These are phyloP conservation scores for Lipomyces yamanashiensis DNA, from an alignment of 805 yeast genomes.

Conservation along the genomic window DNA sequence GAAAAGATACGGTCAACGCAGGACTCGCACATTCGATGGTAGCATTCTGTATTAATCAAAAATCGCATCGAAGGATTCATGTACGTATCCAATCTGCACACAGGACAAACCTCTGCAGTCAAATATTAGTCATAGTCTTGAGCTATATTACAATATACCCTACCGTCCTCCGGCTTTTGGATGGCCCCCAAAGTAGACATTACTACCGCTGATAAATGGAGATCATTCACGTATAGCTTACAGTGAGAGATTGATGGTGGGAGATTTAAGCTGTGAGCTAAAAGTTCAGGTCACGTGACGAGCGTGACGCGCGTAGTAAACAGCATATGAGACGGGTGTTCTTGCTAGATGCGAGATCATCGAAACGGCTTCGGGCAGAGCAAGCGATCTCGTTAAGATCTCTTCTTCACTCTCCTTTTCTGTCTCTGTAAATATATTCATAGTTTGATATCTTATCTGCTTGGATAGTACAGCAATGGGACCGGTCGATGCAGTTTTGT, in stretches of 20 bases:
- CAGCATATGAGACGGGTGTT: too few species aligned
- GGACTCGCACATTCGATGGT: conserved; percentile 93
- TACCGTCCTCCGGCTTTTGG: conserved; percentile 20
- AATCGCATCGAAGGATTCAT: conserved; percentile 91
- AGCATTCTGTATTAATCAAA: conserved; percentile 94
- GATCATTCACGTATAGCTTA: background rate
- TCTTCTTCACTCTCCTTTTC: background rate
- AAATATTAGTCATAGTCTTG: background rate
- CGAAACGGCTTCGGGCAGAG: too few species aligned
- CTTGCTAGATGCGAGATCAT: too few species aligned
- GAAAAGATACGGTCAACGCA: conserved; percentile 96
- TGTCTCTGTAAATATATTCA: background rate
- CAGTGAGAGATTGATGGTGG: background rate
- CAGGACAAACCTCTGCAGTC: conserved; percentile 81
- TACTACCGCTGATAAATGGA: background rate
- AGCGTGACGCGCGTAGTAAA: too few species aligned
- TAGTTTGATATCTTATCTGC: background rate
- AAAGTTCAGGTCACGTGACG: background rate
- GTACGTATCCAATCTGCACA: conserved; percentile 93
- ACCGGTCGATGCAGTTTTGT: conserved; percentile 14
- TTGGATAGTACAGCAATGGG: background rate
- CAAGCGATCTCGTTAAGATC: too few species aligned
- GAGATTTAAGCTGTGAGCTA: background rate
- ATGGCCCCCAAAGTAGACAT: conserved; percentile 7
- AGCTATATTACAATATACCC: background rate